Percentiles rank a stretch among this genome's conserved stretches.
phyloP scores from a whole-genome alignment of 805 yeast genomes.

The Candida chilensis region DNA sequence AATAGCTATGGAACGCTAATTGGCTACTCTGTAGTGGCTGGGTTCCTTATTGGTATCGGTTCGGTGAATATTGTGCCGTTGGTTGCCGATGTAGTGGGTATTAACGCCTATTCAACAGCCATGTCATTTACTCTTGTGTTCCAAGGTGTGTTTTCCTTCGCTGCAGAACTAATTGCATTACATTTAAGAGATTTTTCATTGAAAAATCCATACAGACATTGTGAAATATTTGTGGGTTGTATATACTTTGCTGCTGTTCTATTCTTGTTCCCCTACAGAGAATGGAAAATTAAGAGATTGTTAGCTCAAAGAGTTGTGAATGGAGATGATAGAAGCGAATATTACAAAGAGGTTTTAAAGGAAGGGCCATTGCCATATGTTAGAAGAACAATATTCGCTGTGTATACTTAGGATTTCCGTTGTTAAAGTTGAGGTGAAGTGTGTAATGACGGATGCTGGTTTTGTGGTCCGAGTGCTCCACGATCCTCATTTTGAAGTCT shows the following conservation, averaged over 20 bases:
- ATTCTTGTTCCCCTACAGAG: constrained; percentile 38
- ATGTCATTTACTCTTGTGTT: neutral
- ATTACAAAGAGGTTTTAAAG: too few relatives aligned
- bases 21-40: neutral
- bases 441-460: too few relatives aligned
- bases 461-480: too few relatives aligned
- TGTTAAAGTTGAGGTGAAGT: too few relatives aligned
- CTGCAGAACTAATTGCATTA: constrained; percentile 27
- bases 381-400: too few relatives aligned
- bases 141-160: constrained; percentile 12
- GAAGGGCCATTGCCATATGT: too few relatives aligned
- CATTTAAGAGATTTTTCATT: constrained; percentile 8
- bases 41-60: neutral
- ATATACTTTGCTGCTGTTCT: constrained; percentile 32
- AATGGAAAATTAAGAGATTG: constrained; percentile 42
- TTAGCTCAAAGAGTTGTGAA: too few relatives aligned
- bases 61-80: neutral
- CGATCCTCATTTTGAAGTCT: too few relatives aligned
- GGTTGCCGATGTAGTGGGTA: neutral
- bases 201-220: constrained; percentile 40
- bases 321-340: too few relatives aligned
- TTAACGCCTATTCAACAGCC: neutral
- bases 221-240: constrained; percentile 53
- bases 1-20: neutral
- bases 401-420: too few relatives aligned